A percentile compares a stretch with the other conserved stretches of the same genome.
Conservation (phyloP, 1,139 yeast species). For the Kluyveromyces sp. region DNA sequence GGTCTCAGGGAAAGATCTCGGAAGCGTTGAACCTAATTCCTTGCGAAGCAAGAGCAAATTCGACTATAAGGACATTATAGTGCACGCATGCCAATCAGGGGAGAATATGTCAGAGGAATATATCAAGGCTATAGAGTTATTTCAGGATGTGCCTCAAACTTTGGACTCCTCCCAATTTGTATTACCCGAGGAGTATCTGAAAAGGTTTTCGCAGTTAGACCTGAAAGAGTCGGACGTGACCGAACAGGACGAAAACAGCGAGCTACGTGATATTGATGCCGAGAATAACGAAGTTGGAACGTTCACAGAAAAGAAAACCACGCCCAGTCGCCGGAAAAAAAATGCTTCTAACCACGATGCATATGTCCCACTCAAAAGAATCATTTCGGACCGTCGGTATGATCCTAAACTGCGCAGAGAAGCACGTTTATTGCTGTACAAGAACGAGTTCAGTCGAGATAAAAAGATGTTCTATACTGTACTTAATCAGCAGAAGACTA, state of each 20-base stretch:
- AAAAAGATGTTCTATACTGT: constrained; percentile 24
- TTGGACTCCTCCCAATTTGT: constrained; percentile 20
- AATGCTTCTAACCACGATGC: neutral
- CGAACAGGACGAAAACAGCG: neutral
- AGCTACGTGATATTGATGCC: constrained; percentile 4
- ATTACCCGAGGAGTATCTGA: constrained; percentile 20
- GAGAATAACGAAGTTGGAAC: constrained; percentile 7
- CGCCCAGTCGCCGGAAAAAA: neutral
- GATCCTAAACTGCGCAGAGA: constrained; percentile 17
- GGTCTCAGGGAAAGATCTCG: constrained; percentile 11
- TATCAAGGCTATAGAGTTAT: constrained; percentile 28
- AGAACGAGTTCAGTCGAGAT: constrained; percentile 17
- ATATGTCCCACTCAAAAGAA: constrained; percentile 9
- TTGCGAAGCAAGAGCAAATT: constrained; percentile 17
- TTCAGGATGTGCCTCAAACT: constrained; percentile 25
- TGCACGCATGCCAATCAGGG: constrained; percentile 28
- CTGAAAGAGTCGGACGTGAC: neutral
- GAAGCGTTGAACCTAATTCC: constrained; percentile 12
- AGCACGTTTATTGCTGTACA: constrained; percentile 14
- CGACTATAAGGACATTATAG: constrained; percentile 27
- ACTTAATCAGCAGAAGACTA: constrained; percentile 7
- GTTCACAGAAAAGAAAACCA: constrained; percentile 4
- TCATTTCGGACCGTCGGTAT: constrained; percentile 18
- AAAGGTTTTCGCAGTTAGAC: constrained; percentile 8
- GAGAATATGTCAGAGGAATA: constrained; percentile 27